Percentiles rank a stretch among this genome's conserved stretches.
These are phyloP conservation scores for Chalaropsis ovoidea DNA, from an alignment of 2,329 filamentous ascomycete species.

Conservation along the genomic window DNA sequence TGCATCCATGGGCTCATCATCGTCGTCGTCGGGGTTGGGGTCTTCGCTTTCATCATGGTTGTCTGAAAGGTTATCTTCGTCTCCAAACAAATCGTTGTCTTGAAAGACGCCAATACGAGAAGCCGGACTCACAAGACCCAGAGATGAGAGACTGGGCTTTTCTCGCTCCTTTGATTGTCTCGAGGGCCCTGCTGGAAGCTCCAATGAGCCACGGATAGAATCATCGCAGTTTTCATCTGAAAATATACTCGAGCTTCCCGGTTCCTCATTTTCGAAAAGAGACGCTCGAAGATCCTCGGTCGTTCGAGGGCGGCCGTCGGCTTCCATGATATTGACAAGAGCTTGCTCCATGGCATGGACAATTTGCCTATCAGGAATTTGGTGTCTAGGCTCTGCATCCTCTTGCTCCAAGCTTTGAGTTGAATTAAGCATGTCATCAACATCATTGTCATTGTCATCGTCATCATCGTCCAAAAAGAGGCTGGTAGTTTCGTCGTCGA, in stretches of 20 bases:
- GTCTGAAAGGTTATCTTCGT: conserved; percentile 76
- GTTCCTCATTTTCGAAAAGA: conserved; percentile 50
- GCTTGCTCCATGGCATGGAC: conserved; percentile 90
- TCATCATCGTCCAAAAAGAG: conserved; percentile 73
- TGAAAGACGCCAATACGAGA: conserved; percentile 86
- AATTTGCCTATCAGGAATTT: conserved; percentile 61
- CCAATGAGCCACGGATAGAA: conserved; percentile 53
- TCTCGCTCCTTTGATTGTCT: conserved; percentile 40
- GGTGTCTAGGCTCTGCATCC: conserved; percentile 42
- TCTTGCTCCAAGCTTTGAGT: conserved; percentile 71
- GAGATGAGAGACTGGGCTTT: conserved; percentile 79
- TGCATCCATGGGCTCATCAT: conserved; percentile 84
- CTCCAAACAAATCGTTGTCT: conserved; percentile 84
- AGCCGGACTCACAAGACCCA: conserved; percentile 80
- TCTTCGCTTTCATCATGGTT: conserved; percentile 65
- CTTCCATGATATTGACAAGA: conserved; percentile 82
- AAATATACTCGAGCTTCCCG: conserved; percentile 18
- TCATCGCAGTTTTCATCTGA: conserved; percentile 31
- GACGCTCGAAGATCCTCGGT: conserved; percentile 56
- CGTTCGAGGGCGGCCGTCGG: conserved; percentile 51
- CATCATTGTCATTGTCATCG: conserved; percentile 66
- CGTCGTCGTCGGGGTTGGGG: conserved; percentile 47
- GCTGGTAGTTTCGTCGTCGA: conserved; percentile 50
- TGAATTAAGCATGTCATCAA: conserved; percentile 59
- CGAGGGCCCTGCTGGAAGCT: conserved; percentile 31